These are phyloP conservation scores for Grigorovia jiainica DNA, from an alignment of 805 yeast species.

Conservation along the genomic window DNA sequence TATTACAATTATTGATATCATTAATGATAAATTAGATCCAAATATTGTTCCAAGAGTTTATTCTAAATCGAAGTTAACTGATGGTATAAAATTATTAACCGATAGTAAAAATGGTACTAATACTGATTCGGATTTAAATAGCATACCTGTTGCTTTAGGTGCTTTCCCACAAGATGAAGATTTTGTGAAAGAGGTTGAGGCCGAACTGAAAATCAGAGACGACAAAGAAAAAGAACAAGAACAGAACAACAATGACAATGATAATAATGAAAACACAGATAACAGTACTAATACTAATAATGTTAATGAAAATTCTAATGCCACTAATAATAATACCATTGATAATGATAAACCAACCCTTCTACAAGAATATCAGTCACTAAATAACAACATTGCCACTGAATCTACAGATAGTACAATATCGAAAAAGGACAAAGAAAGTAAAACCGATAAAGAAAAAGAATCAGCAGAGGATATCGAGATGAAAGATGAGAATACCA, in stretches of 20 bases:
- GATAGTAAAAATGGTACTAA: slow-evolving; percentile 23
- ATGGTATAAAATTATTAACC: slow-evolving; percentile 23
- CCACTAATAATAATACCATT: slow-evolving; percentile 21
- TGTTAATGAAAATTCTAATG: background rate
- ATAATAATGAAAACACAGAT: background rate
- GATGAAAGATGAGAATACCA: slow-evolving; percentile 6
- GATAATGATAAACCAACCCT: slow-evolving; percentile 28
- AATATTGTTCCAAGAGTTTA: slow-evolving; percentile 31
- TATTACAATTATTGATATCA: slow-evolving; percentile 69
- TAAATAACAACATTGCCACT: slow-evolving; percentile 36
- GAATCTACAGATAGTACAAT: slow-evolving; percentile 6
- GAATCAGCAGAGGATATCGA: slow-evolving; percentile 6
- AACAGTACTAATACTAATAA: background rate
- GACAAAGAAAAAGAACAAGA: slow-evolving; percentile 40
- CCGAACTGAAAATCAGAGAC: slow-evolving; percentile 74
- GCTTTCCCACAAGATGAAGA: slow-evolving; percentile 80
- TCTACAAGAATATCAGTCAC: slow-evolving; percentile 55
- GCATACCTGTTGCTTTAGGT: slow-evolving; percentile 62
- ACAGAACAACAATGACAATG: background rate
- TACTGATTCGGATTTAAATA: slow-evolving; percentile 21
- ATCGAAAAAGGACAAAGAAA: slow-evolving; percentile 6
- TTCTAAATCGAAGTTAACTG: slow-evolving; percentile 24
- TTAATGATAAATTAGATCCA: slow-evolving; percentile 70
- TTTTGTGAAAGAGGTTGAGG: slow-evolving; percentile 71
- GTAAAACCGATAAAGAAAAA: slow-evolving; percentile 3